phyloP scores from a whole-genome alignment of 1,284 basidiomycete species.

The Paramarasmius palmivorus region DNA sequence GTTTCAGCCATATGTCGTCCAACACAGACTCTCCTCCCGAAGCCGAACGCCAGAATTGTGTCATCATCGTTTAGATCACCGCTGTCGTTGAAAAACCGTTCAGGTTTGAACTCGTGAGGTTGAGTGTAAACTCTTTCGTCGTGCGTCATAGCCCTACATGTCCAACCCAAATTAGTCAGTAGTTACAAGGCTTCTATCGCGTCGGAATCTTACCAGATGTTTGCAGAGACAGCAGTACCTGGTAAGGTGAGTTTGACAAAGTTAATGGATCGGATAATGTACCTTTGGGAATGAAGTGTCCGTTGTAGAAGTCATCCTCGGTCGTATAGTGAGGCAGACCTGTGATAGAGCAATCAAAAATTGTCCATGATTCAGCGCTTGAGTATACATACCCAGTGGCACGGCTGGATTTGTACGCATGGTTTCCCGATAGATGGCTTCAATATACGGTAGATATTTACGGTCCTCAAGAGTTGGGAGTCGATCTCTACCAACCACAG shows the following conservation, averaged over 20 bases:
- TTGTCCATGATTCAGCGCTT: background rate
- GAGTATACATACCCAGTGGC: constrained; percentile 27
- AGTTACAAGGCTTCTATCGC: too few species aligned
- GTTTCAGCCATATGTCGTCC: constrained; percentile 6
- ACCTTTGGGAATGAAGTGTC: constrained; percentile 33
- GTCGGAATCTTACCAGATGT: too few species aligned
- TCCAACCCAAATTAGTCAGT: constrained; percentile 6
- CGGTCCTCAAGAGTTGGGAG: constrained; percentile 47
- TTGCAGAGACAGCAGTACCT: constrained; percentile 26
- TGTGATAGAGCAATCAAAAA: background rate
- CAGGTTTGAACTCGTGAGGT: constrained; percentile 30
- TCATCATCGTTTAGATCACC: constrained; percentile 22
- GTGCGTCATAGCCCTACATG: constrained; percentile 31
- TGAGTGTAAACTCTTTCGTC: constrained; percentile 30
- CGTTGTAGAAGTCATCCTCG: constrained; percentile 33
- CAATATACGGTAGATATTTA: constrained; percentile 42
- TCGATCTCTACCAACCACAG: constrained; percentile 36
- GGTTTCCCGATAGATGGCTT: constrained; percentile 45
- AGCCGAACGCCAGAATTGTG: constrained; percentile 28
- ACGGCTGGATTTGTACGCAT: constrained; percentile 32
- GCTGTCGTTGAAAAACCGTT: constrained; percentile 27
- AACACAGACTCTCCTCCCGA: constrained; percentile 22
- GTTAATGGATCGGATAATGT: background rate
- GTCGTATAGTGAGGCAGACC: constrained; percentile 22
- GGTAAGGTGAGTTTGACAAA: background rate